A percentile compares a stretch with the other conserved stretches of the same genome.
Evolutionary conservation across 495 filamentous ascomycete species (phyloP).

Genomic region (Immersiella caudata): DNA sequence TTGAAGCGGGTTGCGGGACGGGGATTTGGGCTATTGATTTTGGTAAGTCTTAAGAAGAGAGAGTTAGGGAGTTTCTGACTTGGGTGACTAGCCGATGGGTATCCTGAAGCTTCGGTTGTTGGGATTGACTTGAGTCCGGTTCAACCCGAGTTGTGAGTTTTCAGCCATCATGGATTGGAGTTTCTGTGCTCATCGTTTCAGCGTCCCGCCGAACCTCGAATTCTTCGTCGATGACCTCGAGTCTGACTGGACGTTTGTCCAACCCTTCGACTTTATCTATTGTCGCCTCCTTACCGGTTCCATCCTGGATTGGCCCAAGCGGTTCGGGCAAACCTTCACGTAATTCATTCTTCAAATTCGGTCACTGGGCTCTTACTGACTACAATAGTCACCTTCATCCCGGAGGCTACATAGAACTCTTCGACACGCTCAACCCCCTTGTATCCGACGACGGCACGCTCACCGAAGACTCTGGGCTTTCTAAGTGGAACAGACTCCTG

Average conservation of each 20-base stretch:
- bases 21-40: slow-evolving; percentile 55
- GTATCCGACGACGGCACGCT: slow-evolving; percentile 34
- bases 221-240: slow-evolving; percentile 56
- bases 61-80: neutral
- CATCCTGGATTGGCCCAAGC: slow-evolving; percentile 47
- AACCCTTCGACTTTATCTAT: slow-evolving; percentile 55
- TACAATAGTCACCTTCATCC: slow-evolving; percentile 37
- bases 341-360: neutral
- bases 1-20: slow-evolving; percentile 53
- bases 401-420: slow-evolving; percentile 43
- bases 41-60: slow-evolving; percentile 29
- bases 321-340: slow-evolving; percentile 39
- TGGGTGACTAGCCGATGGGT: neutral
- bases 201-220: slow-evolving; percentile 49
- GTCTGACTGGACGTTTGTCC: slow-evolving; percentile 46
- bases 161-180: neutral
- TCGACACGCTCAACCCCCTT: slow-evolving; percentile 26
- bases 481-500: slow-evolving; percentile 32
- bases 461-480: slow-evolving; percentile 26
- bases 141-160: slow-evolving; percentile 45
- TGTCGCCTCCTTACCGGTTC: slow-evolving; percentile 46
- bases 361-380: neutral
- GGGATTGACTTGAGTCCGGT: slow-evolving; percentile 49
- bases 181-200: slow-evolving; percentile 1
- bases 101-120: slow-evolving; percentile 13